phyloP scores from a whole-genome alignment of 306 rosid species.

The Biancaea sappan region DNA sequence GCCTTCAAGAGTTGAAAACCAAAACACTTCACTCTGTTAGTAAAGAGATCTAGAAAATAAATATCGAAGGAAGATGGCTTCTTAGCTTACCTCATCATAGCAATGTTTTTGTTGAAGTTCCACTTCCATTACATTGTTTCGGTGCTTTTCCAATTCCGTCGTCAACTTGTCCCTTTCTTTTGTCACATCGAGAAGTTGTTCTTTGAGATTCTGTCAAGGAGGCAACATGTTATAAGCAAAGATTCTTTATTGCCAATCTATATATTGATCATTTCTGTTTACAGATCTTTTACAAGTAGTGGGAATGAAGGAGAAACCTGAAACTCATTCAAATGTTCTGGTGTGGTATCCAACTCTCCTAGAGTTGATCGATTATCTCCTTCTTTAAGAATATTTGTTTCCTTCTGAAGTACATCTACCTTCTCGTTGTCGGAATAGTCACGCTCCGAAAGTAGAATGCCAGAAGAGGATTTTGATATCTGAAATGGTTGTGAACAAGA shows the following conservation, averaged over 20 bases:
- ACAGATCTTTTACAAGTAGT: slow-evolving; percentile 14
- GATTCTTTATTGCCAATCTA: slow-evolving; percentile 2
- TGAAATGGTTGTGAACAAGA: slow-evolving; percentile 30
- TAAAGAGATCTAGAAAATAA: neutral
- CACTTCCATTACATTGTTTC: slow-evolving; percentile 47
- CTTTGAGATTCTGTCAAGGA: slow-evolving; percentile 52
- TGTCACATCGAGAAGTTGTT: slow-evolving; percentile 44
- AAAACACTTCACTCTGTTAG: slow-evolving; percentile 8
- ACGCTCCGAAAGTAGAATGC: slow-evolving; percentile 24
- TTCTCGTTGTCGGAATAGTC: slow-evolving; percentile 26
- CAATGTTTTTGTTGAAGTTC: slow-evolving; percentile 45
- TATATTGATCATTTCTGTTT: slow-evolving; percentile 14
- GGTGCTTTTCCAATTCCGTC: slow-evolving; percentile 56
- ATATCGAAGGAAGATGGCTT: slow-evolving; percentile 27
- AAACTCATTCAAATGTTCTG: slow-evolving; percentile 41
- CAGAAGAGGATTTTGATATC: slow-evolving; percentile 34
- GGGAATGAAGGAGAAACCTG: slow-evolving; percentile 46
- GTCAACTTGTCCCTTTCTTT: slow-evolving; percentile 62
- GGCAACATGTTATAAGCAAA: slow-evolving; percentile 31
- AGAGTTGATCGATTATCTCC: slow-evolving; percentile 40
- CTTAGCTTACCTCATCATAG: slow-evolving; percentile 53
- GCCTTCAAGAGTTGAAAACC: slow-evolving; percentile 52
- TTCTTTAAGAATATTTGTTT: slow-evolving; percentile 28
- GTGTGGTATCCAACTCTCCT: slow-evolving; percentile 34
- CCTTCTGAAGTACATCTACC: slow-evolving; percentile 38